Conservation (phyloP, 257 asterid genomes). For the Perilla frutescens region DNA sequence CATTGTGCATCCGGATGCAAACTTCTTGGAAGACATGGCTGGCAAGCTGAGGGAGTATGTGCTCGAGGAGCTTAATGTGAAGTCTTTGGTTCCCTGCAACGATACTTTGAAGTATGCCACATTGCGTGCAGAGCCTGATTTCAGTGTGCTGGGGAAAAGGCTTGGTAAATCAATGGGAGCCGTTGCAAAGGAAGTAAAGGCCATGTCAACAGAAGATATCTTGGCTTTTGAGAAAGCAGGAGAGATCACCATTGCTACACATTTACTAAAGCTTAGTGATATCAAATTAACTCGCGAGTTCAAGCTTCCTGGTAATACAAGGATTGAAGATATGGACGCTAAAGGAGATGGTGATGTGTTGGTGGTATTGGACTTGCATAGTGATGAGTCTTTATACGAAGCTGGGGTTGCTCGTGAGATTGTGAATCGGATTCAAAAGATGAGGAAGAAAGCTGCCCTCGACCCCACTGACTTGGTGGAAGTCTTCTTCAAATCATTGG, state of each 20-base stretch:
- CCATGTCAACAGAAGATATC: constrained; percentile 81
- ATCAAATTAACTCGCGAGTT: constrained; percentile 82
- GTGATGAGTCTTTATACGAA: constrained; percentile 73
- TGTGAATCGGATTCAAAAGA: constrained; percentile 87
- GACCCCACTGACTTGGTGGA: constrained; percentile 92
- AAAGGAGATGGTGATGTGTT: constrained; percentile 98
- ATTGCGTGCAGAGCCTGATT: constrained; percentile 94
- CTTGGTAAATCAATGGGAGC: constrained; percentile 93
- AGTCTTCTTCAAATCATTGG: constrained; percentile 79
- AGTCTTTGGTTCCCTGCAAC: constrained; percentile 79
- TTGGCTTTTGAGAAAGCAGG: constrained; percentile 87
- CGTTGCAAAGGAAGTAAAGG: constrained; percentile 78
- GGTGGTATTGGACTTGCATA: constrained; percentile 78
- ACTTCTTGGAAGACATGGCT: constrained; percentile 79
- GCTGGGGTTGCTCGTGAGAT: constrained; percentile 98
- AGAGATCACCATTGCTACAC: constrained; percentile 58
- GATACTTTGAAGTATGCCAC: constrained; percentile 84
- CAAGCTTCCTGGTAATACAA: constrained; percentile 69
- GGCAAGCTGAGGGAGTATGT: constrained; percentile 85
- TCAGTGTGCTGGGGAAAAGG: constrained; percentile 82
- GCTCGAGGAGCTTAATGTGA: constrained; percentile 92
- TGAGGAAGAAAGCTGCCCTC: constrained; percentile 88
- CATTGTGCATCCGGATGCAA: constrained; percentile 93
- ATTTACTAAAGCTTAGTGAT: constrained; percentile 71
- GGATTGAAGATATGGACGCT: constrained; percentile 82